Base-by-base conservation (phyloP, 202 grass and related monocot genomes). In the Brachypodium distachyon region DNA sequence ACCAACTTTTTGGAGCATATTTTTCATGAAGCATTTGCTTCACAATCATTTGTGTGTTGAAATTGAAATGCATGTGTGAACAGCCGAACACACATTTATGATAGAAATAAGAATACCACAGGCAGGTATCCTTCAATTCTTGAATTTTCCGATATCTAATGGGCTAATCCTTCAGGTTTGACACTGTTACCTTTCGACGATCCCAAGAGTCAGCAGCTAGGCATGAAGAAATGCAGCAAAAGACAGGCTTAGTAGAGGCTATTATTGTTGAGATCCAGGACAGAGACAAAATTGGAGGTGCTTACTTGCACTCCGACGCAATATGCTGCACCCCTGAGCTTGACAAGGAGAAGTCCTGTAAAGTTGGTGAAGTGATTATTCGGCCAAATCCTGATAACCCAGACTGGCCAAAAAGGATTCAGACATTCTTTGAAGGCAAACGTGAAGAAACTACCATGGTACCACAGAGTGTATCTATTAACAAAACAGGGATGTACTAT, bases 231-330 rank as follows among this genome's bases (percentile, higher is more conserved):
- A 99, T 99, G 96, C 91, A 99, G 40, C 96, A 99, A 74, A 99
- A 92, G 37, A 99, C 91, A 75, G 96, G 92, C 64, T 80, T 99
- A 58, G 87, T 95, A 12, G 96, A 99, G 81, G 96, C 91, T 84
- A 95, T 99, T 83, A 85, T 99, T 78, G 89, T 99, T 64, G 91
- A 93, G 85, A 95, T 99, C 76, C 87, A 92, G 71, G 96, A 99
- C 77, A 90, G 91, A 84, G 92, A 92, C 60, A 99, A 95, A 72
- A 99, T 99, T 28, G 96, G 92, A n/a, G 96, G 96, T 73, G 82
- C 85, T 70, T 92, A 95, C 62, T 84, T 99, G 34, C 89, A 89
- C 28, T 90, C 91, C 77, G 91, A 95, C 86, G 66, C 70, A 72
- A 92, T 99, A 91, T 99, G 96, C 66, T 99, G 96, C 80, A 92